Base-by-base conservation (phyloP, 257 asterid species). In the Nemophila menziesii region DNA sequence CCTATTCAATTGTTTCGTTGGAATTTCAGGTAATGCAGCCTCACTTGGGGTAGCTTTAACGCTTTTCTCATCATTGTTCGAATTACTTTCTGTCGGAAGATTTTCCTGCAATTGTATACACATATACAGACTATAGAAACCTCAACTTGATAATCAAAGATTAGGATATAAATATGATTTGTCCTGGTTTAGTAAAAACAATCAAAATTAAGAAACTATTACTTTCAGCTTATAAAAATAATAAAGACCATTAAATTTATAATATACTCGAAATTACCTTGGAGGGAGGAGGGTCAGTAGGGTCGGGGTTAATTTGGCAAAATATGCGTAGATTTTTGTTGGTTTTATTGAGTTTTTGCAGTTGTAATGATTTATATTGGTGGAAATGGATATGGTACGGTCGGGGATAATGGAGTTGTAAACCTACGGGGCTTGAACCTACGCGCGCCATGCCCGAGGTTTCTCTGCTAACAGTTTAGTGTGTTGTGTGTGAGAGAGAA, bases 1-100 rank as follows among this genome's bases (percentile, higher is more conserved):
- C 66, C 62, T 64, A 59, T 79, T 90, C 21, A 85, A 61, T 8
- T 37, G 68, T 60, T 68, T 81, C 64, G 77, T 78, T 0, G 98
- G 94, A 70, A 58, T 84, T 56, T 58, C 79, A 4, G 82, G 92
- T 14, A 76, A 44, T 44, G 70, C 77, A 12, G 46, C 14, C 42
- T 70, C 72, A n/a, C 33, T 5, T 4, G 93, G 39, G 29, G 95
- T 49, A 51, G 70, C 40, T 44, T 43, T 10, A 26, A 26, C 33
- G 6, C 46, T 18, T 33, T 39, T 36, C 39, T 43, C 64, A 33
- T 55, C 68, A 19, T 16, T 49, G 54, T 26, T 77, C 23, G 65
- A 44, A 46, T 63, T 76, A 73, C 57, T 29, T 54, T 52, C 79
- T 36, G 17, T 44, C 22, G 42, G 12, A 26, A 49, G 60, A 54